Base-by-base conservation (phyloP, 1,139 yeast genomes). In the Saccharomyces hybrid region DNA sequence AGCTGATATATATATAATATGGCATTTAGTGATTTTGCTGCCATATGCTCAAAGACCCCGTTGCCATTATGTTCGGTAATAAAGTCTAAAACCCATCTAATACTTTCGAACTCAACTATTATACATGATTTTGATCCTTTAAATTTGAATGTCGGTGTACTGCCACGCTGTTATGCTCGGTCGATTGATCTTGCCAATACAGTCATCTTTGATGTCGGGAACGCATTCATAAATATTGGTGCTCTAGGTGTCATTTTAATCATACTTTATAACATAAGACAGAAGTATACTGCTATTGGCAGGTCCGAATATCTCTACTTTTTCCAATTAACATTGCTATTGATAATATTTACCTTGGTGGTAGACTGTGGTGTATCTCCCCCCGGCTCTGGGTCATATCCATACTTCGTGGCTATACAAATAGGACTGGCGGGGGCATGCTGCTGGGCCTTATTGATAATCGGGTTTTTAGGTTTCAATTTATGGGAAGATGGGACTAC, bases 301-400 rank as follows among this genome's bases (percentile, higher is more conserved):
- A 78, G 98, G 58, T 77, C 82, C 14, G 99, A 93, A 67, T 87
- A 90, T 83, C 73, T 89, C 55, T 82, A 80, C 62, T 85, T 88
- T 66, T 86, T 84, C 69, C 83, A 86, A 70, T 64, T 82, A 49
- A 76, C 79, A 59, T 73, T 85, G 47, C 75, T 81, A 1, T 76
- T 87, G 61, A 78, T 82, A 9, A 78, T 86, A 29, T 73, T 84
- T 59, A 78, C 91, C 5, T 75, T 91, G 56, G 80, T 90, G 42
- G 93, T 89, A 14, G 97, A 91, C 67, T 84, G 95, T 61, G 98
- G 98, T 29, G 97, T 91, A 3, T 79, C 88, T 23, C 96, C 98
- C 2, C 95, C 96, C 1, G 86, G 91, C 3, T 80, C 93, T 3
- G 65, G 67, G 3, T 76, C 88, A 9, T 91, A 83, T 68, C 86